phyloP scores from a whole-genome alignment of 495 filamentous ascomycete species.

The Gamarada debralockiae region DNA sequence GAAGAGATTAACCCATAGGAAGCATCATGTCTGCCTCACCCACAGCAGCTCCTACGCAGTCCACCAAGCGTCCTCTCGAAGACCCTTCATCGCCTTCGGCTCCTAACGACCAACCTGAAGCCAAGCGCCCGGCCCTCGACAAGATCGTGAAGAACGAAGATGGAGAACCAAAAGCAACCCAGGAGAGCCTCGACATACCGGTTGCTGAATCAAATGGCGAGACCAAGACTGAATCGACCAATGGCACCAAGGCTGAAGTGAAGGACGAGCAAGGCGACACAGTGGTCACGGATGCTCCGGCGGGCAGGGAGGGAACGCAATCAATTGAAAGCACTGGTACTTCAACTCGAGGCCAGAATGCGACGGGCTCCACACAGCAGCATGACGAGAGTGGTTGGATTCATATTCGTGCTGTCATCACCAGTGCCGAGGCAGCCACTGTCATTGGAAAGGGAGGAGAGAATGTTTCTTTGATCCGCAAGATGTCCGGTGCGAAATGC shows the following conservation, averaged over 20 bases:
- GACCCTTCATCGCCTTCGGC: constrained; percentile 93
- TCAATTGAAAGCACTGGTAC: constrained; percentile 23
- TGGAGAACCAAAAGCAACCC: constrained; percentile 29
- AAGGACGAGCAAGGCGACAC: constrained; percentile 54
- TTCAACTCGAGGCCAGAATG: constrained; percentile 30
- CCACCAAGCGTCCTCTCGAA: constrained; percentile 90
- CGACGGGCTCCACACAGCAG: constrained; percentile 14
- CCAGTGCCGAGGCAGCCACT: constrained; percentile 93
- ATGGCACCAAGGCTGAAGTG: constrained; percentile 51
- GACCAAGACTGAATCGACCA: constrained; percentile 31
- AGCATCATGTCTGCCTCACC: constrained; percentile 53
- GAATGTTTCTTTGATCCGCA: constrained; percentile 92
- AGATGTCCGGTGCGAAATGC: constrained; percentile 90
- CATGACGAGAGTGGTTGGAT: constrained; percentile 95
- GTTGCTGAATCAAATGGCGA: constrained; percentile 32
- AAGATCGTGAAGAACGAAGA: constrained; percentile 68
- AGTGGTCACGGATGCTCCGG: constrained; percentile 43
- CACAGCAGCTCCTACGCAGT: constrained; percentile 43
- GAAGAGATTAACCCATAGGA: constrained; percentile 31
- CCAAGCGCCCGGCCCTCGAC: constrained; percentile 93
- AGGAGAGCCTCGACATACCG: constrained; percentile 32
- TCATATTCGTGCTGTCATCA: constrained; percentile 92
- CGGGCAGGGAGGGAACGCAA: constrained; percentile 25
- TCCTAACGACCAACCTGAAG: constrained; percentile 87
- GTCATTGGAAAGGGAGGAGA: constrained; percentile 98